A percentile compares a stretch with the other conserved stretches of the same genome.
Evolutionary conservation across 768 basidiomycete genomes (phyloP).

Genomic region (Mycena albidolilacea): DNA sequence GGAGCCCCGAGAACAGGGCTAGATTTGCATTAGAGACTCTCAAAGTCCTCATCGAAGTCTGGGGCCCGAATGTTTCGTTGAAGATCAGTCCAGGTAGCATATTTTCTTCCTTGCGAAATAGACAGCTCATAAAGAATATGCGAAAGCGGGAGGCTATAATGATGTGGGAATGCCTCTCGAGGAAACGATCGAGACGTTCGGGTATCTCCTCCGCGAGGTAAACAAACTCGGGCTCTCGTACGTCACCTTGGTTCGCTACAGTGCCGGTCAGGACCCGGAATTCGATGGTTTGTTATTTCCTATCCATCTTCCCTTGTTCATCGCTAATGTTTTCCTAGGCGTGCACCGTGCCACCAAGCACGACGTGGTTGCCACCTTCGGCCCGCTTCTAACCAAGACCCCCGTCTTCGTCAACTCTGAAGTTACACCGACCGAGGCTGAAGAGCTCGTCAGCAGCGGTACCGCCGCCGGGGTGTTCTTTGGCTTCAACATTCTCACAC

Average conservation of each 20-base stretch:
- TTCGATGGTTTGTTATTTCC: constrained; percentile 49
- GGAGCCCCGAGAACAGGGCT: constrained; percentile 56
- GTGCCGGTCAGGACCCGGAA: constrained; percentile 41
- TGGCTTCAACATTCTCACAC: constrained; percentile 55
- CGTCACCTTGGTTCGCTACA: constrained; percentile 51
- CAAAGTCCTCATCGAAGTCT: constrained; percentile 48
- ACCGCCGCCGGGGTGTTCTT: constrained; percentile 56
- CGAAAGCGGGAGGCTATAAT: constrained; percentile 17
- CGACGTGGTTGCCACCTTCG: constrained; percentile 57
- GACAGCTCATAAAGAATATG: background rate
- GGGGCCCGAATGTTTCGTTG: constrained; percentile 49
- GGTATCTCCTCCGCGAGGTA: constrained; percentile 40
- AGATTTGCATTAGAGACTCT: constrained; percentile 55
- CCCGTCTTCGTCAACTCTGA: constrained; percentile 56
- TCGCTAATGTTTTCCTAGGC: constrained; percentile 40
- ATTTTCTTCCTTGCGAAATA: constrained; percentile 18
- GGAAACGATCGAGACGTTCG: constrained; percentile 43
- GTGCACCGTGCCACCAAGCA: constrained; percentile 53
- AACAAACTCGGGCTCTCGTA: constrained; percentile 45
- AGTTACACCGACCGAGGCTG: constrained; percentile 55
- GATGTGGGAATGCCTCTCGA: constrained; percentile 42
- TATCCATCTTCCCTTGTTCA: background rate
- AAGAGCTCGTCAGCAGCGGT: constrained; percentile 50
- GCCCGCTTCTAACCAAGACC: constrained; percentile 52
- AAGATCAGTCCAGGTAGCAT: constrained; percentile 48